Percentiles rank a stretch among this genome's conserved stretches.
Conservation (phyloP, 805 yeast species). For the Helenozyma baotianmanensis region DNA sequence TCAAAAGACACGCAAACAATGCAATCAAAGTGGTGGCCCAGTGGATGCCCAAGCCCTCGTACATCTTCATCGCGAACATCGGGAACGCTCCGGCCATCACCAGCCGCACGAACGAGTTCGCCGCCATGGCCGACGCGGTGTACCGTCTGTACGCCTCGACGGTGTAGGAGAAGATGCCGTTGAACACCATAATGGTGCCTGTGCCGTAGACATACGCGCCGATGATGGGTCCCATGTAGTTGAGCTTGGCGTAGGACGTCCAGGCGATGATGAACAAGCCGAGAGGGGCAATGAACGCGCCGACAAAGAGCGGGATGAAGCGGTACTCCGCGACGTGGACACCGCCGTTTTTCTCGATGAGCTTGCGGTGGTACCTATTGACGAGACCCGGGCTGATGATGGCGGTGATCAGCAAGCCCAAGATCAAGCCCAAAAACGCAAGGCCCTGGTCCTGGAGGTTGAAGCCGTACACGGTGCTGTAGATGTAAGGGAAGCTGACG, state of each 20-base stretch:
- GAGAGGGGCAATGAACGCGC: conserved; percentile 11
- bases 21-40: conserved; percentile 15
- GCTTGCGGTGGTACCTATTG: conserved; percentile 3
- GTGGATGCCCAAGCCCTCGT: conserved; percentile 10
- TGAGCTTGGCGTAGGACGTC: conserved; percentile 10
- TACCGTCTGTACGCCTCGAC: conserved; percentile 13
- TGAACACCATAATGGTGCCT: conserved; percentile 13
- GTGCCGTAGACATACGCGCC: conserved; percentile 11
- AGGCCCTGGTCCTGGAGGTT: conserved; percentile 9
- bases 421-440: conserved; percentile 11
- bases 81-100: conserved; percentile 12
- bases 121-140: conserved; percentile 15
- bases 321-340: conserved; percentile 8
- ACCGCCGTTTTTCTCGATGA: conserved; percentile 6
- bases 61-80: conserved; percentile 12
- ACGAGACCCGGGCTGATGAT: conserved; percentile 7
- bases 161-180: conserved; percentile 13
- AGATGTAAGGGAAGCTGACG: conserved; percentile 13
- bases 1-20: conserved; percentile 5
- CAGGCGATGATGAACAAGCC: conserved; percentile 15
- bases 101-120: conserved; percentile 13
- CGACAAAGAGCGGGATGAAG: conserved; percentile 11
- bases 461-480: conserved; percentile 10
- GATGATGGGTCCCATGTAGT: conserved; percentile 13
- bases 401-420: conserved; percentile 8